Percentiles rank a stretch among this genome's conserved stretches.
phyloP scores from a whole-genome alignment of 257 asterid species.

The Forsythia viridissima region DNA sequence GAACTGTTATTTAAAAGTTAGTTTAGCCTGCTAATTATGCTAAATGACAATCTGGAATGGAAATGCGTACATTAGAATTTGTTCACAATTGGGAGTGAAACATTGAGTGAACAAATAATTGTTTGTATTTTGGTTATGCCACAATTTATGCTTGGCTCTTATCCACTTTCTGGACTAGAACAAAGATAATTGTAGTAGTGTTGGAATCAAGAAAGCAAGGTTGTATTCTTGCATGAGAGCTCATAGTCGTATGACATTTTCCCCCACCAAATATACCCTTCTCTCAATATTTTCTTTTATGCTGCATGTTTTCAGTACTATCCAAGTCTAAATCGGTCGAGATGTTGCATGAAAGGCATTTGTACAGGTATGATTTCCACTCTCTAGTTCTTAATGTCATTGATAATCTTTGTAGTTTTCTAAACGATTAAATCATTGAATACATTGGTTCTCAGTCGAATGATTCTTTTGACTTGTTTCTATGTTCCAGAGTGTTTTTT shows the following conservation, averaged over 20 bases:
- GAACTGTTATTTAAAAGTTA: neutral
- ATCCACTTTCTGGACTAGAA: slow-evolving; percentile 12
- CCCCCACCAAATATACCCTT: slow-evolving; percentile 8
- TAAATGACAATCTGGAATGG: neutral
- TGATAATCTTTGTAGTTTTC: neutral
- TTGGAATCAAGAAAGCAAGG: neutral
- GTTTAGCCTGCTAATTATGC: neutral
- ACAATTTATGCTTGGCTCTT: neutral
- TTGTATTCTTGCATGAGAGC: neutral
- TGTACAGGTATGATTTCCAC: slow-evolving; percentile 70
- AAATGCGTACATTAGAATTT: neutral
- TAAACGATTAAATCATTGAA: neutral
- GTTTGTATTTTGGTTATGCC: neutral
- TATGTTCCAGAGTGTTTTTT: slow-evolving; percentile 77
- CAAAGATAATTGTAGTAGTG: neutral
- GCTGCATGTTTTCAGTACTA: slow-evolving; percentile 68
- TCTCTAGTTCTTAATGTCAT: slow-evolving; percentile 4
- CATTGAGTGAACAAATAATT: neutral
- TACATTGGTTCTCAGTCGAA: neutral
- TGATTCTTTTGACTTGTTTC: slow-evolving; percentile 15
- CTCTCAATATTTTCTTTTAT: slow-evolving; percentile 20
- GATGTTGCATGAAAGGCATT: slow-evolving; percentile 98
- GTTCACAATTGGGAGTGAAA: slow-evolving; percentile 10
- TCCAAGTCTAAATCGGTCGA: slow-evolving; percentile 96
- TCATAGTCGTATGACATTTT: slow-evolving; percentile 1